A percentile compares a stretch with the other conserved stretches of the same genome.
These are phyloP conservation scores for Acanthamoeba culbertsoni DNA, from an alignment of 208 protist species.

Conservation along the genomic window DNA sequence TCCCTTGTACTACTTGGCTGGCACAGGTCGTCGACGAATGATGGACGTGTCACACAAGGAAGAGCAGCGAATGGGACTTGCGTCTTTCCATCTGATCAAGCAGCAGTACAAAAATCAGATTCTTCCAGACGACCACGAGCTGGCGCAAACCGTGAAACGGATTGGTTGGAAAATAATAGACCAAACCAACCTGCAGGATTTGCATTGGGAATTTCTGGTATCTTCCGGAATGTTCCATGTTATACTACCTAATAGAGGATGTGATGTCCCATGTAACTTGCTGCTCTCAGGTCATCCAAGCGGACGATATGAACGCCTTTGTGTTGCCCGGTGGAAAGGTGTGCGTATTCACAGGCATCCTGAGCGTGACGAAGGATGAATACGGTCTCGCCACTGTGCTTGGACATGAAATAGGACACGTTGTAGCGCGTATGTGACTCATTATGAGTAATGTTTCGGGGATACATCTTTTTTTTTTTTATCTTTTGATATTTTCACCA, in stretches of 20 bases:
- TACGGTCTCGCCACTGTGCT: constrained; percentile 43
- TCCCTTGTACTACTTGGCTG: too few relatives aligned
- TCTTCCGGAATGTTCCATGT: not conserved
- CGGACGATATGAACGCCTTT: constrained; percentile 44
- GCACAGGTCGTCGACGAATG: not conserved
- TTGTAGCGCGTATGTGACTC: constrained; percentile 17
- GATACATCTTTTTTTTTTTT: too few relatives aligned
- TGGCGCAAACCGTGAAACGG: not conserved
- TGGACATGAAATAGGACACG: constrained; percentile 40
- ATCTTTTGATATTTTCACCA: too few relatives aligned
- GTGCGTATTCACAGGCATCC: constrained; percentile 50
- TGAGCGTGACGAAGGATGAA: not conserved
- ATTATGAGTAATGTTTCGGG: not conserved
- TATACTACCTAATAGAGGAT: not conserved
- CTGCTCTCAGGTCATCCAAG: not conserved
- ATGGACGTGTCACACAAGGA: constrained; percentile 40
- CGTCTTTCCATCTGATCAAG: constrained; percentile 6
- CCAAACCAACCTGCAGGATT: not conserved
- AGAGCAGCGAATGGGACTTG: constrained; percentile 22
- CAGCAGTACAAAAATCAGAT: not conserved
- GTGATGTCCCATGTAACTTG: not conserved
- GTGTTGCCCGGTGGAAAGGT: constrained; percentile 56
- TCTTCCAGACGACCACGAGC: constrained; percentile 4
- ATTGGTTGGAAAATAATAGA: constrained; percentile 21
- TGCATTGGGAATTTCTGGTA: constrained; percentile 54